phyloP scores from a whole-genome alignment of 2,329 filamentous ascomycete species.

The Hymenoscyphus albidus region DNA sequence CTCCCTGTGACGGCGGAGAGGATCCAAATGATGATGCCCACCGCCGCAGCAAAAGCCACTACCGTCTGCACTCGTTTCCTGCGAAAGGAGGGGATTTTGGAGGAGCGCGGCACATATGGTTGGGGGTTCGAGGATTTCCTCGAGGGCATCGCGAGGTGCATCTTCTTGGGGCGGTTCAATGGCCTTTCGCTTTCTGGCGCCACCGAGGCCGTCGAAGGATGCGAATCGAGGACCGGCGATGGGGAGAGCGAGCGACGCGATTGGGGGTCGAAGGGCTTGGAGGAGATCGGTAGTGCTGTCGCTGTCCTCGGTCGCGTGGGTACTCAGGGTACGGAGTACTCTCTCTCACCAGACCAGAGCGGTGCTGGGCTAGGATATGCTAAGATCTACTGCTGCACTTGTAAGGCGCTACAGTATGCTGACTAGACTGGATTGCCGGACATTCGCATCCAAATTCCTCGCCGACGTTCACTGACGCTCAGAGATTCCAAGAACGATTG shows the following conservation, averaged over 20 bases:
- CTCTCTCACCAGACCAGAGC: neutral
- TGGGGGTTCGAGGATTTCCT: slow-evolving; percentile 77
- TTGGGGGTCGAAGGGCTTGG: neutral
- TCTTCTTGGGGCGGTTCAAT: slow-evolving; percentile 39
- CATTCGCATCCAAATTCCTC: neutral
- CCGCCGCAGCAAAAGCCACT: slow-evolving; percentile 42
- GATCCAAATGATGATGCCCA: slow-evolving; percentile 53
- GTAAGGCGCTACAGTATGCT: neutral
- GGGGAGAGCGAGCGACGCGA: neutral
- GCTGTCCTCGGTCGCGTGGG: neutral
- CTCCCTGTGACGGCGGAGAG: slow-evolving; percentile 39
- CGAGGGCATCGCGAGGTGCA: slow-evolving; percentile 89
- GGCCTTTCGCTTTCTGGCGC: slow-evolving; percentile 19
- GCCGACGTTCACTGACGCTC: neutral
- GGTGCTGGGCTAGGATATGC: neutral
- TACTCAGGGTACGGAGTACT: neutral
- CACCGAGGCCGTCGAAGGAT: slow-evolving; percentile 3
- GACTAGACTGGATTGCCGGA: slow-evolving; percentile 1
- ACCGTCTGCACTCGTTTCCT: slow-evolving; percentile 60
- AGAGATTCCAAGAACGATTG: neutral
- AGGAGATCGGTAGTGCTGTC: too few species aligned
- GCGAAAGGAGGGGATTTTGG: slow-evolving; percentile 52
- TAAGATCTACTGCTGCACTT: neutral
- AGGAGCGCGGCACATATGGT: slow-evolving; percentile 62
- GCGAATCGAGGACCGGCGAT: neutral